Percentiles rank a stretch among this genome's conserved stretches.
Conservation (phyloP, 108 stramenopile species). For the Licmophora abbreviata region DNA sequence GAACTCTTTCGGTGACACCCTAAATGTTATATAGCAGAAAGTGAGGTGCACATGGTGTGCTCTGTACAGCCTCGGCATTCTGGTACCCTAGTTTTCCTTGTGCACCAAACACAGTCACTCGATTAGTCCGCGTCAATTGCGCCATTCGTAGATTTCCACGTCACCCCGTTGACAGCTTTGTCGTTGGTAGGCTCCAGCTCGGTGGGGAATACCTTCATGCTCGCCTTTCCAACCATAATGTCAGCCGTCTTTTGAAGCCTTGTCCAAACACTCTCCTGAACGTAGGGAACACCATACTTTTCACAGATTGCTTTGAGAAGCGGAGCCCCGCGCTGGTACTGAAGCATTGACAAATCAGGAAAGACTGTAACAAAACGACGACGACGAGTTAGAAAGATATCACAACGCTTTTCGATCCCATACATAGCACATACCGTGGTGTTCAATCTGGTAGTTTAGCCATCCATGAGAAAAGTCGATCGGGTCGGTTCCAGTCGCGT, state of each 20-base stretch:
- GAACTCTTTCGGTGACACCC: too few species aligned
- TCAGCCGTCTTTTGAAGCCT: constrained; percentile 50
- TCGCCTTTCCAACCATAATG: constrained; percentile 53
- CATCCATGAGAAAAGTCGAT: constrained; percentile 65
- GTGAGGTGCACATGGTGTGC: too few species aligned
- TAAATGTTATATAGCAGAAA: too few species aligned
- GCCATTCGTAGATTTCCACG: constrained; percentile 45
- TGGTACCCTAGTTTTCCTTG: too few species aligned
- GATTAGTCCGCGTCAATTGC: constrained; percentile 33
- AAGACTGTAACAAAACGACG: too few species aligned
- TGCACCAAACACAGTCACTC: too few species aligned
- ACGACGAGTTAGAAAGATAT: too few species aligned
- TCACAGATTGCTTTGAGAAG: constrained; percentile 39
- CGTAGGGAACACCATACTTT: constrained; percentile 50
- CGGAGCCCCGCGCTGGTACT: constrained; percentile 55
- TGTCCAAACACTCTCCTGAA: constrained; percentile 45
- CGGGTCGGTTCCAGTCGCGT: constrained; percentile 37
- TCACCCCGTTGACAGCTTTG: constrained; percentile 20
- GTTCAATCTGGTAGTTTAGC: constrained; percentile 72
- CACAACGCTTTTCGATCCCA: too few species aligned
- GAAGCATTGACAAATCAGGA: constrained; percentile 60
- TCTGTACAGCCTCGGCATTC: too few species aligned
- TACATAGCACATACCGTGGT: too few species aligned
- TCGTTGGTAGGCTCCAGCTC: constrained; percentile 20
- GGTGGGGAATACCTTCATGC: constrained; percentile 50